phyloP scores from a whole-genome alignment of 139 green algal genomes.

The Chlorella sp. region DNA sequence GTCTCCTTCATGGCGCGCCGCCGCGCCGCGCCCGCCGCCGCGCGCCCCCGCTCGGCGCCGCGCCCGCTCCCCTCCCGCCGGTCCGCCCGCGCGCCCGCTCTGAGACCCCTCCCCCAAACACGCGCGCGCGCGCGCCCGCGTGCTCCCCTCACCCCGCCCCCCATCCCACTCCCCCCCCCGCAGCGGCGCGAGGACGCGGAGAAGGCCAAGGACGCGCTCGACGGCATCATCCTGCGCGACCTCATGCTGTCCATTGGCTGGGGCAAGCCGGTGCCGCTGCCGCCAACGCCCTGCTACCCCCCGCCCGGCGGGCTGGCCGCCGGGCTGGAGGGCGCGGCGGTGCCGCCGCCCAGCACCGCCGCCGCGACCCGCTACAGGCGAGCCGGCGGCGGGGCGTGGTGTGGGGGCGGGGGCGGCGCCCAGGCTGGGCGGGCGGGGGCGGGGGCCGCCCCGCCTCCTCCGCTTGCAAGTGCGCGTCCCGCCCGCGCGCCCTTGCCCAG shows the following conservation, averaged over 20 bases:
- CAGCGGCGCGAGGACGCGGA: conserved; percentile 75
- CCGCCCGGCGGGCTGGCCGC: conserved; percentile 27
- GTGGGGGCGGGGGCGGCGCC: too few relatives aligned
- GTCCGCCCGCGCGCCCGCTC: too few relatives aligned
- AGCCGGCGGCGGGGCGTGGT: not conserved
- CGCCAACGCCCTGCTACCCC: conserved; percentile 74
- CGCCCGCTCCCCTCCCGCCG: too few relatives aligned
- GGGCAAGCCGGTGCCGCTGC: conserved; percentile 89
- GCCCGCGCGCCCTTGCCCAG: too few relatives aligned
- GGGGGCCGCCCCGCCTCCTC: too few relatives aligned
- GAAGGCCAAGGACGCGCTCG: conserved; percentile 75
- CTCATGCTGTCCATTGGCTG: conserved; percentile 88
- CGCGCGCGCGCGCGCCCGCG: too few relatives aligned
- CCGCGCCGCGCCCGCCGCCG: too few relatives aligned
- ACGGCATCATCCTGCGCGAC: conserved; percentile 79
- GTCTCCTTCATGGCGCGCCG: conserved; percentile 96
- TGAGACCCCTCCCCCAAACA: too few relatives aligned
- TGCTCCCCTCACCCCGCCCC: not conserved
- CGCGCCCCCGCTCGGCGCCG: too few relatives aligned
- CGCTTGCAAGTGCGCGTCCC: too few relatives aligned
- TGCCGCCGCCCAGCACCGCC: conserved; percentile 9
- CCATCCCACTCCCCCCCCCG: not conserved
- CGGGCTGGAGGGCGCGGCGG: conserved; percentile 16
- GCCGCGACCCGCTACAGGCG: conserved; percentile 12
- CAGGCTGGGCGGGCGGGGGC: too few relatives aligned